Conservation (phyloP, 108 stramenopile species). For the Cylindrotheca closterium region DNA sequence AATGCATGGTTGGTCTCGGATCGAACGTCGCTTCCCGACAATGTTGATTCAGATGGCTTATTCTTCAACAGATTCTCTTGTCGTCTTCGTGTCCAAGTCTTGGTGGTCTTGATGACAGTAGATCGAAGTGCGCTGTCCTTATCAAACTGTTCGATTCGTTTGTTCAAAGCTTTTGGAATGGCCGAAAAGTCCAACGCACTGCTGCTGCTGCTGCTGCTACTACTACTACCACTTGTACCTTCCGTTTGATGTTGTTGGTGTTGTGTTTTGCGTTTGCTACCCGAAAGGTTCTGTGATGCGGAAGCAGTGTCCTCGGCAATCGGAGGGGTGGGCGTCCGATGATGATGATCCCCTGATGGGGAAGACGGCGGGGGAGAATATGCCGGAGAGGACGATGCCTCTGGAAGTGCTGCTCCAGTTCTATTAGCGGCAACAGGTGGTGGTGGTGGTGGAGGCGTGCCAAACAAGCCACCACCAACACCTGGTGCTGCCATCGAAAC, state of each 20-base stretch:
- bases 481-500: not conserved
- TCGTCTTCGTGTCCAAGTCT: constrained; percentile 43
- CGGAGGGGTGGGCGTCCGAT: too few species aligned
- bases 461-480: not conserved
- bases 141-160: constrained; percentile 47
- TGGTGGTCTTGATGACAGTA: constrained; percentile 57
- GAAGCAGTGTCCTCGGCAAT: too few species aligned
- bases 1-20: constrained; percentile 72
- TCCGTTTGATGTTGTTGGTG: not conserved
- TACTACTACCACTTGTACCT: too few species aligned
- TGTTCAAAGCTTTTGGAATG: constrained; percentile 62
- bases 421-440: too few species aligned
- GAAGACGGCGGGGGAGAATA: too few species aligned
- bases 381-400: too few species aligned
- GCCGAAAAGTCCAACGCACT: constrained; percentile 48
- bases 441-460: not conserved
- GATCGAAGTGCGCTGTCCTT: constrained; percentile 52
- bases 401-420: too few species aligned
- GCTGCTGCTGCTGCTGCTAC: not conserved
- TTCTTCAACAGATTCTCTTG: constrained; percentile 52
- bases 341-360: too few species aligned
- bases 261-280: not conserved
- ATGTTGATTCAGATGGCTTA: not conserved
- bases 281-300: not conserved
- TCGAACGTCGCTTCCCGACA: constrained; percentile 17